phyloP scores from a whole-genome alignment of 441 rosid genomes.

The Eutrema salsugineum region DNA sequence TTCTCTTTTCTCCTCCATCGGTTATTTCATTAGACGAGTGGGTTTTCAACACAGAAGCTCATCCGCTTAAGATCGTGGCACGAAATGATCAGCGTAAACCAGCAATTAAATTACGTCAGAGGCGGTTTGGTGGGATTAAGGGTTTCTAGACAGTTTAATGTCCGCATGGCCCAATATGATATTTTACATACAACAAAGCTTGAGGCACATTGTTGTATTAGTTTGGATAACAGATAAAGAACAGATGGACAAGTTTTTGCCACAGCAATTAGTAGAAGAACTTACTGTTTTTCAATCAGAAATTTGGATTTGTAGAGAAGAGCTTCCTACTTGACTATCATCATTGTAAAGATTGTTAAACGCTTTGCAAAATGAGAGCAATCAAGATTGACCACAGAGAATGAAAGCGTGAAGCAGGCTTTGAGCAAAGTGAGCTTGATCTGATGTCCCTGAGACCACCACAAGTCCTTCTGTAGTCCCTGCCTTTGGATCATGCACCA shows the following conservation, averaged over 20 bases:
- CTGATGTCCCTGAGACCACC: conserved; percentile 57
- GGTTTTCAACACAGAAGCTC: conserved; percentile 96
- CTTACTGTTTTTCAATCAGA: conserved; percentile 1
- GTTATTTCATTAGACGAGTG: conserved; percentile 80
- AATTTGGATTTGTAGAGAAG: conserved; percentile 3
- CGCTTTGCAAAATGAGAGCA: background rate
- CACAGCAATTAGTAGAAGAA: conserved; percentile 11
- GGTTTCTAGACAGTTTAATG: conserved; percentile 25
- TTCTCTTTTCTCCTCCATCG: conserved; percentile 74
- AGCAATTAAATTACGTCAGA: background rate
- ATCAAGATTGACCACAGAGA: conserved; percentile 46
- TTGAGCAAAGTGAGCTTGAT: conserved; percentile 67
- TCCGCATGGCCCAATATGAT: conserved; percentile 12
- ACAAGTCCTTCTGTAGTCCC: conserved; percentile 59
- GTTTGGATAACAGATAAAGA: conserved; percentile 1
- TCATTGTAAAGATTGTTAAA: background rate
- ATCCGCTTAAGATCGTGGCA: conserved; percentile 67
- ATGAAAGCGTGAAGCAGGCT: conserved; percentile 73
- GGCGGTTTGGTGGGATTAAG: conserved; percentile 17
- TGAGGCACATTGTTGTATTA: conserved; percentile 23
- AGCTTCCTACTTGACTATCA: background rate
- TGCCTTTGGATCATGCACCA: conserved; percentile 57
- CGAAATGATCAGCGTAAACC: conserved; percentile 29
- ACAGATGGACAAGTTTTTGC: conserved; percentile 8
- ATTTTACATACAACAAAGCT: conserved; percentile 11